Evolutionary conservation across 2,329 filamentous ascomycete species (phyloP).

Genomic region (Orbilia brochopaga): DNA sequence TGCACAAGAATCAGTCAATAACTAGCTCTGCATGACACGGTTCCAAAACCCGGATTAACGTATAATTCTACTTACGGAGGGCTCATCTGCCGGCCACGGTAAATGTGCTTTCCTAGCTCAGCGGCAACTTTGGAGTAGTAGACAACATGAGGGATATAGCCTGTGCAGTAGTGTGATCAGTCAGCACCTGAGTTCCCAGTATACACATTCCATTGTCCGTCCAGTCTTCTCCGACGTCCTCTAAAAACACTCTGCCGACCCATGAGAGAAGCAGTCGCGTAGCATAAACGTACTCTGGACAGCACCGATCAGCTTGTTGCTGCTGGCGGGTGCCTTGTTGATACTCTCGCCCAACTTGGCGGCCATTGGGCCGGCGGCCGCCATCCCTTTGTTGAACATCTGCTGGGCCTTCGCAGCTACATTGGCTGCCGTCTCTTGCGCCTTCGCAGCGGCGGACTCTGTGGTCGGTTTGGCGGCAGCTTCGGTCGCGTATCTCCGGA

Average conservation of each 20-base stretch:
- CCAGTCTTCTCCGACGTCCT: constrained; percentile 1
- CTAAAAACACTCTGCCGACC: not conserved
- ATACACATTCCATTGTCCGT: constrained; percentile 9
- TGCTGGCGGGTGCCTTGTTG: constrained; percentile 71
- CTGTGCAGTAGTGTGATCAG: constrained; percentile 63
- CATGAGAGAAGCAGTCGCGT: not conserved
- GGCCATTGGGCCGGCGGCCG: constrained; percentile 59
- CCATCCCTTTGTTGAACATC: constrained; percentile 58
- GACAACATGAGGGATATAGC: constrained; percentile 80
- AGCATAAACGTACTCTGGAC: constrained; percentile 75
- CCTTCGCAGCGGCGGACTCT: constrained; percentile 43
- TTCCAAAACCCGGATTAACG: not conserved
- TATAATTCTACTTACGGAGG: constrained; percentile 76
- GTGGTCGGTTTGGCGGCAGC: constrained; percentile 45
- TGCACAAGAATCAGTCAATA: constrained; percentile 4
- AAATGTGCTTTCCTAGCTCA: constrained; percentile 86
- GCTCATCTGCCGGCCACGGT: constrained; percentile 85
- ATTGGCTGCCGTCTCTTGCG: constrained; percentile 53
- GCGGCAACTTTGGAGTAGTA: constrained; percentile 91
- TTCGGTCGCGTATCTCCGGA: constrained; percentile 47
- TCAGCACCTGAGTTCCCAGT: constrained; percentile 7
- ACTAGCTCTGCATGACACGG: not conserved
- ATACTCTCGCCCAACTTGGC: constrained; percentile 53
- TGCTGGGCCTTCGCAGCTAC: constrained; percentile 57
- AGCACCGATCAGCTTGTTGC: constrained; percentile 81